Percentiles rank a stretch among this genome's conserved stretches.
Conservation (phyloP, 2,329 filamentous ascomycete species). For the Hymenoscyphus fructigenus region DNA sequence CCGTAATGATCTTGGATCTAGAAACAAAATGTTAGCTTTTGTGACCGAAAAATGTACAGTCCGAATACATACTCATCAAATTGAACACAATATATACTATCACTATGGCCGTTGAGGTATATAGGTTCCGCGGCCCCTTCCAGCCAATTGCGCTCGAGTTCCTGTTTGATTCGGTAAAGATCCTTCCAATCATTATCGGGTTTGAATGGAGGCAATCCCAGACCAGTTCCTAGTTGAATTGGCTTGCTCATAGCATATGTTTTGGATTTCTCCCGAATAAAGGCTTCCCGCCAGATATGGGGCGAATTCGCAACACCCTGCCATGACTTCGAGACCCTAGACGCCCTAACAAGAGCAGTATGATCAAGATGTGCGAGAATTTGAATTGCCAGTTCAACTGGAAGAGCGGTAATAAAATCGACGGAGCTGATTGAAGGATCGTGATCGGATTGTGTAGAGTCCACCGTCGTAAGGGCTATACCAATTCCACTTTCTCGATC, state of each 20-base stretch:
- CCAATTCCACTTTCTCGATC: slow-evolving; percentile 66
- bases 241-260: slow-evolving; percentile 59
- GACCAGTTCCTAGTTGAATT: slow-evolving; percentile 52
- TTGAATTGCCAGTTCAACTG: slow-evolving; percentile 58
- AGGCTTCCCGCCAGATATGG: slow-evolving; percentile 64
- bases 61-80: slow-evolving; percentile 78
- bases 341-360: slow-evolving; percentile 48
- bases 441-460: slow-evolving; percentile 34
- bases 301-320: slow-evolving; percentile 47
- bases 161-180: slow-evolving; percentile 75
- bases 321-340: slow-evolving; percentile 54
- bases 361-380: slow-evolving; percentile 58
- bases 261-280: slow-evolving; percentile 58
- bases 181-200: slow-evolving; percentile 79
- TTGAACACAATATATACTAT: slow-evolving; percentile 97
- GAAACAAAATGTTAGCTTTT: slow-evolving; percentile 30
- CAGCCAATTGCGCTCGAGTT: slow-evolving; percentile 78
- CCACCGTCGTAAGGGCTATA: slow-evolving; percentile 47
- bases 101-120: slow-evolving; percentile 89
- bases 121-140: slow-evolving; percentile 75
- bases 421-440: slow-evolving; percentile 50
- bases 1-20: slow-evolving; percentile 92
- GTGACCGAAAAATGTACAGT: neutral
- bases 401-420: slow-evolving; percentile 58
- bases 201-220: slow-evolving; percentile 54